Evolutionary conservation across 1,284 basidiomycete species (phyloP).

Genomic region (Volvariella surrecta): DNA sequence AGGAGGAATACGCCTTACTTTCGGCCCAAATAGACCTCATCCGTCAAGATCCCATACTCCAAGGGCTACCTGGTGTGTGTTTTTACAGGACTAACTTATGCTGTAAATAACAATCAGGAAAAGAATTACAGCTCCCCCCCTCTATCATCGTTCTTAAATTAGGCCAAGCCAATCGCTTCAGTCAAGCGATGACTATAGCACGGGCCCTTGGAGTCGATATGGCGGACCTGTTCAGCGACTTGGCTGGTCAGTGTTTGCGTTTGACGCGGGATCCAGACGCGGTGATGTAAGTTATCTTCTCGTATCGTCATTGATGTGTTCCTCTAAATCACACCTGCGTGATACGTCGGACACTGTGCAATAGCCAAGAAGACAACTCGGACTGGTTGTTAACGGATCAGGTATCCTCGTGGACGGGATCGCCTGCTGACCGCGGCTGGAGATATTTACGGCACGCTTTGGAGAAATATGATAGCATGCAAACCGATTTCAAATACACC

Average conservation of each 20-base stretch:
- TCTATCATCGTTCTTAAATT: conserved; percentile 74
- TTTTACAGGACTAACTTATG: conserved; percentile 5
- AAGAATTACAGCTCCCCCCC: conserved; percentile 61
- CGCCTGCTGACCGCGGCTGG: conserved; percentile 78
- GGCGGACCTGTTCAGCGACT: conserved; percentile 74
- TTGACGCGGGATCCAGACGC: conserved; percentile 52
- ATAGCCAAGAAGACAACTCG: conserved; percentile 55
- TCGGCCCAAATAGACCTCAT: conserved; percentile 76
- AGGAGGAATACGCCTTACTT: conserved; percentile 78
- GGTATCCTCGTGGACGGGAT: conserved; percentile 77
- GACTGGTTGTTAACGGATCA: conserved; percentile 81
- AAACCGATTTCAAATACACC: conserved; percentile 69
- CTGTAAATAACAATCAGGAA: conserved; percentile 12
- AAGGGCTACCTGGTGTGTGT: conserved; percentile 29
- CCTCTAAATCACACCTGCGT: neutral
- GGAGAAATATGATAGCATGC: conserved; percentile 66
- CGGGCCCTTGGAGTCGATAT: conserved; percentile 78
- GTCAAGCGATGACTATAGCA: conserved; percentile 74
- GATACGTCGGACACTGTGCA: conserved; percentile 2
- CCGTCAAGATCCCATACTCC: conserved; percentile 31
- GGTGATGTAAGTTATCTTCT: conserved; percentile 35
- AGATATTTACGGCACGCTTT: conserved; percentile 79
- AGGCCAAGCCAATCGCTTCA: conserved; percentile 75
- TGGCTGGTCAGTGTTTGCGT: conserved; percentile 76
- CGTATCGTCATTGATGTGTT: conserved; percentile 6